These are phyloP conservation scores for Lentinula raphanica DNA, from an alignment of 768 basidiomycete species.

Conservation along the genomic window DNA sequence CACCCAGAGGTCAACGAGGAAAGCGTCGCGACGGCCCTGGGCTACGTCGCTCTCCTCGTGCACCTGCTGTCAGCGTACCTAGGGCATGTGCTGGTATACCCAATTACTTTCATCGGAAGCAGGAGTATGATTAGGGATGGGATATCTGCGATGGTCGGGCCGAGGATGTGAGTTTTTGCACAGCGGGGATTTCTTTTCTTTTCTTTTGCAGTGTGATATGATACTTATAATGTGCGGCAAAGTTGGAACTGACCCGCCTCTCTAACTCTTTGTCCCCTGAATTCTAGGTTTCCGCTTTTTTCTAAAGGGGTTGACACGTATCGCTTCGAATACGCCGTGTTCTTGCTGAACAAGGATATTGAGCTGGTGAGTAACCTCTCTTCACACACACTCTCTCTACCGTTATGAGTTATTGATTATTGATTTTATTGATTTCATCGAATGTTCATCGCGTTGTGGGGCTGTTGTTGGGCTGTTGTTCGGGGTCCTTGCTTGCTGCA, in stretches of 20 bases:
- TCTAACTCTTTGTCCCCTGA: too few relatives aligned
- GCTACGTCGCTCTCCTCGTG: conserved; percentile 84
- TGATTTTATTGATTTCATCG: too few relatives aligned
- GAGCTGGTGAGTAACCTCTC: conserved; percentile 75
- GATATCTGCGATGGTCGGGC: conserved; percentile 93
- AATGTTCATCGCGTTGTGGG: too few relatives aligned
- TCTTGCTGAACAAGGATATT: conserved; percentile 94
- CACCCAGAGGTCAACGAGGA: conserved; percentile 80
- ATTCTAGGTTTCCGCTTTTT: conserved; percentile 80
- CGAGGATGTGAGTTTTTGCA: conserved; percentile 73
- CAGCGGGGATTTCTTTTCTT: too few relatives aligned
- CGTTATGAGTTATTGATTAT: conserved; percentile 5
- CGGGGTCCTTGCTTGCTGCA: conserved; percentile 29
- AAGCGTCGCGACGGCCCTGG: conserved; percentile 81
- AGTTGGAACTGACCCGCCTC: too few relatives aligned
- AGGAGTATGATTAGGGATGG: conserved; percentile 87
- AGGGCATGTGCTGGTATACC: conserved; percentile 76
- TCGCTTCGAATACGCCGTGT: conserved; percentile 96
- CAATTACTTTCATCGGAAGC: conserved; percentile 86
- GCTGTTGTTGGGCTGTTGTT: too few relatives aligned
- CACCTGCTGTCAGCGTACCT: conserved; percentile 78
- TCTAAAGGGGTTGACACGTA: conserved; percentile 94
- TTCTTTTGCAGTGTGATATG: too few relatives aligned
- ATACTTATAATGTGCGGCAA: too few relatives aligned
- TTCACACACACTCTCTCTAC: not conserved